Evolutionary conservation across 805 yeast species (phyloP), one percentile per base, ranked within the genome.

Genomic region (Ogataea nonfermentans): DNA sequence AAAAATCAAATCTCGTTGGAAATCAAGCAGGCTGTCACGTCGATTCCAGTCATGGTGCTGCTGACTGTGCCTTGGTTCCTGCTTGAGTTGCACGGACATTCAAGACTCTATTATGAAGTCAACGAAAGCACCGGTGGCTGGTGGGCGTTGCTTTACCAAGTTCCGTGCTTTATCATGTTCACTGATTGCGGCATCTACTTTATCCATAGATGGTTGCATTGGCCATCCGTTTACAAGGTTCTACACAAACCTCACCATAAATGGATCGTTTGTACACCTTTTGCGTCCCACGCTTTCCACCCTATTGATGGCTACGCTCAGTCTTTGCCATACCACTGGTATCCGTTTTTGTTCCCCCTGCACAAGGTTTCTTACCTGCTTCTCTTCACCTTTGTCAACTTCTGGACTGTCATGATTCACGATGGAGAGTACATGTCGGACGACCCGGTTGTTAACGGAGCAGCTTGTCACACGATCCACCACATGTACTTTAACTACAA

Each of bases 331-430:
- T 93, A 93, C 69, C 99, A 93, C 63, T 52, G 89, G 44, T 93
- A 76, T 68, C 98, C 98, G 44, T 78, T 93, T 63, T 43, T 93
- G 22, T 86, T 93, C 79, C 98, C 98, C 30, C 74, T 93, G 52
- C 90, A 93, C 68, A 93, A 90, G 67, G 68, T 86, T 17, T 78
- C 86, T 15, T 93, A 91, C 63, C 73, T 93, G 58, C 52, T 78
- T 12, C 70, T 93, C 49, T 93, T 93, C 70, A 80, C 91, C 0
- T 83, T 89, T 66, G 96, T 93, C 49, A 91, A 93, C 67, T 82
- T 91, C 63, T 93, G 99, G 99, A 87, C 99, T 10, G 95, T 93
- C 29, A 84, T 91, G 93, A 93, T 93, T 59, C 99, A 93, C 66
- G 99, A 93, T 60, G 99, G 99, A 50, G 93, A 90, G 62, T 93